Base-by-base conservation (phyloP, 2,329 filamentous ascomycete genomes). In the Cytospora piceicola region DNA sequence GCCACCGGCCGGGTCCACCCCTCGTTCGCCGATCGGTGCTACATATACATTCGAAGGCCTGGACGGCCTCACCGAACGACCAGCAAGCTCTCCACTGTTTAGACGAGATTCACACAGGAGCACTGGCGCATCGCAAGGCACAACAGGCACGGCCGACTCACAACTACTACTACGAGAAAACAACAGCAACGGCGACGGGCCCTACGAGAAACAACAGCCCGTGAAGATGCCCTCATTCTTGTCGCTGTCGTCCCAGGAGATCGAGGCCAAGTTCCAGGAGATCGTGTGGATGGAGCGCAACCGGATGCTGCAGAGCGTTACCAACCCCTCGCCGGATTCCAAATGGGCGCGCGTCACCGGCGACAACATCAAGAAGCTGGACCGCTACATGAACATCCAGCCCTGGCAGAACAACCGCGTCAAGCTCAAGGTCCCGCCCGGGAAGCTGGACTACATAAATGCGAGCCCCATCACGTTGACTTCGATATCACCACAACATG, bases 381-480 rank as follows among this genome's bases (percentile, higher is more conserved):
- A 98, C 77, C 89, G 95, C 63, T 99, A 98, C 78, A 77, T 83
- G 62, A 97, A 98, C 74, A 92, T 99, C 69, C 90, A 94, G 74
- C 93, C 94, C 0, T 99, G 92, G 88, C 89, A 90, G 68, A 88
- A 91, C 74, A 96, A 96, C 73, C 88, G 95, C 46, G 84, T 99
- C 64, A 90, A 87, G 75, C 85, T 99, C 22, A 84, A 85, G 49
- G 94, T 97, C 1, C 89, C 92, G 2, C 84, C 90, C 20, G 90
- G 86, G 46, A 81, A 87, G 68, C 84, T 89, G 67, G 89, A 94
- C 77, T 95, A 94, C 75, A 91, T 94, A 77, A 95, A 95, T 74
- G 92, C 92, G 49, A 94, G 91, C 14, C 87, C 90, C 24, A 89
- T 94, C 65, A 75, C 79, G 27, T 78, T 93, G 15, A 70, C 80